A percentile compares a stretch with the other conserved stretches of the same genome.
Conservation (phyloP, 2,329 filamentous ascomycete species). For the Exophiala lecanii-corni region DNA sequence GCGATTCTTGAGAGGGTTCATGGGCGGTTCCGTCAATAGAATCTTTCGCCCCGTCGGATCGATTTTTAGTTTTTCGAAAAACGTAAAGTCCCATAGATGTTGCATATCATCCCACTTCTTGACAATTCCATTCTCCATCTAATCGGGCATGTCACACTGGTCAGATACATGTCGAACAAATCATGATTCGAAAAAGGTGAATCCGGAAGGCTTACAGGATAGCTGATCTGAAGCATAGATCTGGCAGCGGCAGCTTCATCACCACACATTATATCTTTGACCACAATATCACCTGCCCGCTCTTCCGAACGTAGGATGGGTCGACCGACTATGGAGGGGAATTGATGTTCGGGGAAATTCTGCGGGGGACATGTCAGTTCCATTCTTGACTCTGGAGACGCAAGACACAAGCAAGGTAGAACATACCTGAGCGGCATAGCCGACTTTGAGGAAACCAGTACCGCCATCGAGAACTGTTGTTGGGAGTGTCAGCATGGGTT, state of each 20-base stretch:
- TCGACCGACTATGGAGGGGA: slow-evolving; percentile 94
- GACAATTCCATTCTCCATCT: slow-evolving; percentile 99
- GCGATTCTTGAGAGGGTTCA: slow-evolving; percentile 95
- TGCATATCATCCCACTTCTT: slow-evolving; percentile 99
- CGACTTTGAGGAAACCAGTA: slow-evolving; percentile 99
- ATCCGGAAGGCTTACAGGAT: slow-evolving; percentile 60
- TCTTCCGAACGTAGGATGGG: slow-evolving; percentile 97
- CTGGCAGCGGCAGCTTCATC: slow-evolving; percentile 94
- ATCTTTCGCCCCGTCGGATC: slow-evolving; percentile 93
- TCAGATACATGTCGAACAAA: slow-evolving; percentile 6
- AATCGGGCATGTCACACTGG: too few species aligned
- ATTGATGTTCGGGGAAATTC: slow-evolving; percentile 99
- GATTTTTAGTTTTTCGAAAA: slow-evolving; percentile 93
- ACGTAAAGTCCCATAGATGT: slow-evolving; percentile 98
- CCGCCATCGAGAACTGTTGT: slow-evolving; percentile 91
- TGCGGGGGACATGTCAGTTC: too few species aligned
- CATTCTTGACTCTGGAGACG: too few species aligned
- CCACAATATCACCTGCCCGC: slow-evolving; percentile 64
- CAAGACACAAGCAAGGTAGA: too few species aligned
- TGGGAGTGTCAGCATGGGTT: slow-evolving; percentile 30
- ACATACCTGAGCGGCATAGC: slow-evolving; percentile 82
- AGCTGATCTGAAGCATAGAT: slow-evolving; percentile 97
- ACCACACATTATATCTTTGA: slow-evolving; percentile 99
- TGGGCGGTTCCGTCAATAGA: slow-evolving; percentile 90
- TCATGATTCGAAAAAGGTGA: too few species aligned